phyloP scores from a whole-genome alignment of 2,329 filamentous ascomycete species.

The Aaosphaeria pasadenensis region DNA sequence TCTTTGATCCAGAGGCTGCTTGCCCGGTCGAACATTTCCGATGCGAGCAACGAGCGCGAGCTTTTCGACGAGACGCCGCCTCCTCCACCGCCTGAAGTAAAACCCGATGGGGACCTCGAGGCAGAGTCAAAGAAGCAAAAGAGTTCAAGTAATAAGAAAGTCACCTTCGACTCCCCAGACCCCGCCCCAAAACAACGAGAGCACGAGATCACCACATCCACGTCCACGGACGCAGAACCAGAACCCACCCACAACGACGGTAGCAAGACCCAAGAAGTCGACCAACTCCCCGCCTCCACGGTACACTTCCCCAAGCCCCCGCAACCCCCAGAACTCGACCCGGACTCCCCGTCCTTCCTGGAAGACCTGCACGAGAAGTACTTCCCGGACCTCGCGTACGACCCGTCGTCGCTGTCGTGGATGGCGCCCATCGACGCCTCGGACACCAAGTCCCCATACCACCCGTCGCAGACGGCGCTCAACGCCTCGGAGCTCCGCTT shows the following conservation, averaged over 20 bases:
- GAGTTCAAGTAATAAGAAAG: constrained; percentile 2
- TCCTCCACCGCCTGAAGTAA: constrained; percentile 2
- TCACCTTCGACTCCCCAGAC: background rate
- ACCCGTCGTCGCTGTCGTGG: constrained; percentile 85
- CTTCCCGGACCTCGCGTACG: constrained; percentile 82
- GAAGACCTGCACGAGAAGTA: constrained; percentile 84
- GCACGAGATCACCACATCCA: constrained; percentile 2
- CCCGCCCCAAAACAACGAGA: background rate
- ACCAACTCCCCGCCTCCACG: constrained; percentile 46
- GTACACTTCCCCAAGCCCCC: constrained; percentile 60
- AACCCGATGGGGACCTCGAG: no score
- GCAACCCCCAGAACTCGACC: constrained; percentile 72
- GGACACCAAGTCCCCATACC: constrained; percentile 71
- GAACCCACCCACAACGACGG: constrained; percentile 49
- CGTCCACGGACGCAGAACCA: background rate
- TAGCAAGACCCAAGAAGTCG: constrained; percentile 59
- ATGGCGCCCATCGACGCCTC: constrained; percentile 68
- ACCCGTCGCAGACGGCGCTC: constrained; percentile 71
- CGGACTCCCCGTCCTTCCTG: constrained; percentile 78
- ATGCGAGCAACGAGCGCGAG: constrained; percentile 48
- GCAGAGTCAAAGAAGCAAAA: constrained; percentile 2
- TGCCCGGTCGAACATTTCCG: constrained; percentile 71
- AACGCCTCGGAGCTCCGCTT: constrained; percentile 79
- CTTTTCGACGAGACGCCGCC: constrained; percentile 14
- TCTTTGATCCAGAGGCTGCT: constrained; percentile 74